Evolutionary conservation across 768 basidiomycete genomes (phyloP).

Genomic region (Multifurca ochricompacta): DNA sequence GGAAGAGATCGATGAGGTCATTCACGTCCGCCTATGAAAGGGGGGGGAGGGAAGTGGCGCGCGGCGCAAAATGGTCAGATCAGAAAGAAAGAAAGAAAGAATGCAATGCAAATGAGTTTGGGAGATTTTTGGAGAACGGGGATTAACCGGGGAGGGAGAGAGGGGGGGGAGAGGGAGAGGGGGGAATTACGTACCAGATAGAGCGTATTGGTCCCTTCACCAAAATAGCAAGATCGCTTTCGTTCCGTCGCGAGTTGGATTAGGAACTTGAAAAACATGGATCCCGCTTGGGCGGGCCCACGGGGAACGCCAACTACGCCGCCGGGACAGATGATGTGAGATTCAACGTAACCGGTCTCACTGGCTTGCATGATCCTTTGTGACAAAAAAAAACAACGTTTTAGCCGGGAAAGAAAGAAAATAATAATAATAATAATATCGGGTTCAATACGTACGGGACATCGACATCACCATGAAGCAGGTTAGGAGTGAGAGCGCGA

Average conservation of each 20-base stretch:
- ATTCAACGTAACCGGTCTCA: neutral
- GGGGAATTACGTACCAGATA: neutral
- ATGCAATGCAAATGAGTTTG: neutral
- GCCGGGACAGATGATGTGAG: neutral
- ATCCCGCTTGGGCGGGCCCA: neutral
- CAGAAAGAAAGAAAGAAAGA: no score
- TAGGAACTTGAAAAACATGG: neutral
- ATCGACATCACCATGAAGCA: constrained; percentile 8
- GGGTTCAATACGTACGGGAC: constrained; percentile 3
- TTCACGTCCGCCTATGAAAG: neutral
- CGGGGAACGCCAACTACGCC: neutral
- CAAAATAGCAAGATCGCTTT: neutral
- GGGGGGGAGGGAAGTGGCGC: no score
- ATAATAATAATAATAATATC: no score
- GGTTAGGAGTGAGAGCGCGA: constrained; percentile 5
- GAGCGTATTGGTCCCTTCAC: no score
- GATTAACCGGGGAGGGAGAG: no score
- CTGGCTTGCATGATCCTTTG: neutral
- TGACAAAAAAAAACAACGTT: neutral
- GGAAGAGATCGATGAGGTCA: neutral
- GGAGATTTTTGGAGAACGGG: no score
- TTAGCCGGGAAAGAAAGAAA: no score
- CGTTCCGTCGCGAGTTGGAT: neutral
- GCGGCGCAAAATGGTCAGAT: no score
- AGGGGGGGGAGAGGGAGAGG: no score